Evolutionary conservation across 2,329 filamentous ascomycete species (phyloP), one percentile per base, ranked within the genome.

Genomic region (Monilinia fructigena): DNA sequence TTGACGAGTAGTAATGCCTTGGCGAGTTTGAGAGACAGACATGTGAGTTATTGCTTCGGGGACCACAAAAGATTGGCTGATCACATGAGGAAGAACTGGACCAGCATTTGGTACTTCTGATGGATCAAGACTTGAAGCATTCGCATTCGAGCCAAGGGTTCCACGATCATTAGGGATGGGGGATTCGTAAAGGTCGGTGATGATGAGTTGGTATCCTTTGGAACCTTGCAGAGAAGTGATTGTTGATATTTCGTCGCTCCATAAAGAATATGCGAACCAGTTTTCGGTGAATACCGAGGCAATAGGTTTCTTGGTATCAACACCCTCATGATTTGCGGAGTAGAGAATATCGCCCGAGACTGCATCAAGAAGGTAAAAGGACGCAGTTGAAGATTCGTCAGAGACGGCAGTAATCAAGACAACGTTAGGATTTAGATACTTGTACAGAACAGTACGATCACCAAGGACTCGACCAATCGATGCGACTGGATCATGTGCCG

Each of bases 391-490:
- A 3, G 82, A 74, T 14, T 81, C 79, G 28, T 89, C 83, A 45
- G 89, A 83, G 2, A 88, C 79, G 1, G 91, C 83, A 1, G 90
- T 91, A 55, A 97, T 82, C 0, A 98, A 83, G 2, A 93, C 82
- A 8, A 92, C 85, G 78, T 96, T 97, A 0, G 91, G 87, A 79
- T 96, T 97, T 52, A 99, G 81, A 76, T 98, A 98, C 80, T 99
- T 99, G 86, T 99, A 99, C 70, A 94, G 85, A 58, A 99, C 95
- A n/a, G 88, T 89, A 54, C 95, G 87, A 74, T 99, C 90, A 35
- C 93, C 93, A 28, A 99, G 85, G 1, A 98, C 95, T 67, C 92
- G 92, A 12, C 95, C 95, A 72, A 99, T 97, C 0, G 95, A 98
- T 3, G 95, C 94, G 58, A 98, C 88, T 0, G 92, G 92, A 72